Evolutionary conservation across 768 basidiomycete species (phyloP).

Genomic region (Lactarius tabidus): DNA sequence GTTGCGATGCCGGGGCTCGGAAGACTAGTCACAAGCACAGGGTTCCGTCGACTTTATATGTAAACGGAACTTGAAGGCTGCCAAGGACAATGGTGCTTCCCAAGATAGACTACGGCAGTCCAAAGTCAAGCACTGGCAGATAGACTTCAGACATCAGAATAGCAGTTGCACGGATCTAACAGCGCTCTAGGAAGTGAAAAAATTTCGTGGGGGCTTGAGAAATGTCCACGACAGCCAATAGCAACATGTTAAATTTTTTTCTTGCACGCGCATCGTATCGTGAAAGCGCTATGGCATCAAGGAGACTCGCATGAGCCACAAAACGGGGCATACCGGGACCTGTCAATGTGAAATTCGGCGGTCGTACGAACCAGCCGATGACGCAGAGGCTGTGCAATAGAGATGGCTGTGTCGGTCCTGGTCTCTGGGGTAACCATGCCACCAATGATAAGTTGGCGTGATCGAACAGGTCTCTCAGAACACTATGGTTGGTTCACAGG

Average conservation of each 20-base stretch:
- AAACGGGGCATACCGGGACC: not conserved
- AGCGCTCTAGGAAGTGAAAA: not conserved
- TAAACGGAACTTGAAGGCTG: not conserved
- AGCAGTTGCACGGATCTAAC: not conserved
- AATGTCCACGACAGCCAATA: not conserved
- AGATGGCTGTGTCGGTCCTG: not conserved
- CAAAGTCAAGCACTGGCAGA: too few species aligned
- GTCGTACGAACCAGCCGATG: not conserved
- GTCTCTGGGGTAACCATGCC: not conserved
- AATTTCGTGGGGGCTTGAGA: not conserved
- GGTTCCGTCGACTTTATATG: not conserved
- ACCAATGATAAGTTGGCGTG: not conserved
- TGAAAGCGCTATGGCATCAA: not conserved
- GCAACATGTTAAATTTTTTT: constrained; percentile 1
- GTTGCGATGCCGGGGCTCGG: not conserved
- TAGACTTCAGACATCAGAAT: not conserved
- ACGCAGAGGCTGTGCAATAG: not conserved
- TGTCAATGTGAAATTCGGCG: not conserved
- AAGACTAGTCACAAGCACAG: too few species aligned
- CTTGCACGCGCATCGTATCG: too few species aligned
- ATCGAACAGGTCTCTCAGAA: not conserved
- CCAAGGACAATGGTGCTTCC: too few species aligned
- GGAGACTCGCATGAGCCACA: not conserved
- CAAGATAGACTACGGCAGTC: not conserved
- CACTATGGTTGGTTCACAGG: not conserved